Conservation (phyloP, 345 rosid species). For the Limnanthes douglasii region DNA sequence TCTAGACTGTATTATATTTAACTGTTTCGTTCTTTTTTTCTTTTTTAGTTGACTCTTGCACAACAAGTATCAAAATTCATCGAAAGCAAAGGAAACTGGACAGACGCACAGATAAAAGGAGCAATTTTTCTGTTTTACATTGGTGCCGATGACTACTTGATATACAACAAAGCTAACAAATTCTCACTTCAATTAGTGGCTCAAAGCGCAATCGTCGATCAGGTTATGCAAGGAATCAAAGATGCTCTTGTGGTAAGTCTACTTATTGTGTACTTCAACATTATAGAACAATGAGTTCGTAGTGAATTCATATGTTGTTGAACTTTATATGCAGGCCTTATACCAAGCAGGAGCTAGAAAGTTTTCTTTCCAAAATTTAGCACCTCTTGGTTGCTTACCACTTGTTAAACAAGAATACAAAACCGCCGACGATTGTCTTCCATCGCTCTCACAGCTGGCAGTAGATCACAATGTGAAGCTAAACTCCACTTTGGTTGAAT, state of each 20-base stretch:
- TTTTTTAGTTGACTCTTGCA: slow-evolving; percentile 9
- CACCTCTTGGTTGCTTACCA: slow-evolving; percentile 17
- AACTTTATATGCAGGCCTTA: slow-evolving; percentile 5
- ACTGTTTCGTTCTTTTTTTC: background rate
- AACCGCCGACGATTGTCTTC: slow-evolving; percentile 9
- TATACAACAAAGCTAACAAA: slow-evolving; percentile 9
- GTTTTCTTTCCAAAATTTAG: slow-evolving; percentile 14
- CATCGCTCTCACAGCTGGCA: slow-evolving; percentile 10
- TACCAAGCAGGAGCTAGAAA: slow-evolving; percentile 16
- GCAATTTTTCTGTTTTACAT: slow-evolving; percentile 14
- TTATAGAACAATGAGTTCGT: background rate
- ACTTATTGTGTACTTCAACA: background rate
- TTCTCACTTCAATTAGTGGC: slow-evolving; percentile 5
- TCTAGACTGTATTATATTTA: background rate
- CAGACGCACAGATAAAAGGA: slow-evolving; percentile 1
- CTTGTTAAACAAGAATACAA: slow-evolving; percentile 12
- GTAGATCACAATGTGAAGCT: slow-evolving; percentile 13
- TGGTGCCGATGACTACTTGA: slow-evolving; percentile 19
- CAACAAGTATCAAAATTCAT: slow-evolving; percentile 11
- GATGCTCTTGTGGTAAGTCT: slow-evolving; percentile 8
- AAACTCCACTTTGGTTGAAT: background rate
- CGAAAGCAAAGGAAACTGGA: slow-evolving; percentile 11
- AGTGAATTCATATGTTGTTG: background rate
- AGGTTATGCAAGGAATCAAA: slow-evolving; percentile 4
- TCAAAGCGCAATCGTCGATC: slow-evolving; percentile 3